Percentiles rank a stretch among this genome's conserved stretches.
These are phyloP conservation scores for Fusarium azukiicola DNA, from an alignment of 2,329 filamentous ascomycete genomes.

Conservation along the genomic window DNA sequence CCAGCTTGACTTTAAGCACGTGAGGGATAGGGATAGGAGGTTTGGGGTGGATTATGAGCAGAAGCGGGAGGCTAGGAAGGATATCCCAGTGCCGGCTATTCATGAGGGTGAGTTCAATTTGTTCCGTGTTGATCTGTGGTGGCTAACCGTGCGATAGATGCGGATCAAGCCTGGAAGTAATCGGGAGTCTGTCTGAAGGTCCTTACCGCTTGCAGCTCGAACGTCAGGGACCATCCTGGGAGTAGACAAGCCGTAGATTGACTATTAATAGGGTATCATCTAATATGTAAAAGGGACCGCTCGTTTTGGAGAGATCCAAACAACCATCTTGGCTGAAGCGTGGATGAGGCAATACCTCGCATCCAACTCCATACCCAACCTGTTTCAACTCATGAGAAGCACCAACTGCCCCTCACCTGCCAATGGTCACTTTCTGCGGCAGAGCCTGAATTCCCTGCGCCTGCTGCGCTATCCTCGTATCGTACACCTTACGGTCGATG, in stretches of 20 bases:
- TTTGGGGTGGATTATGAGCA: constrained; percentile 69
- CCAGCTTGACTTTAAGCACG: constrained; percentile 70
- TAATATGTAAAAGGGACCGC: constrained; percentile 18
- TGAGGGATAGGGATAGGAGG: constrained; percentile 68
- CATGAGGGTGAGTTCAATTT: constrained; percentile 62
- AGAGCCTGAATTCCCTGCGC: constrained; percentile 63
- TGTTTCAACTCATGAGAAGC: not conserved
- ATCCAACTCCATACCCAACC: not conserved
- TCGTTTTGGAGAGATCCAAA: not conserved
- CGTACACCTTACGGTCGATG: constrained; percentile 75
- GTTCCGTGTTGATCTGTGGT: rapidly evolving
- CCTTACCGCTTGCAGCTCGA: too few relatives aligned
- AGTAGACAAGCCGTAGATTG: constrained; percentile 8
- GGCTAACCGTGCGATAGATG: constrained; percentile 45
- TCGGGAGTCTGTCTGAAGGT: not conserved
- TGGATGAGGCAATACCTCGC: not conserved
- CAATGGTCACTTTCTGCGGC: constrained; percentile 62
- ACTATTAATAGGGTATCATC: constrained; percentile 42
- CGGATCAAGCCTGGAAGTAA: constrained; percentile 51
- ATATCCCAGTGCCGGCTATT: constrained; percentile 65
- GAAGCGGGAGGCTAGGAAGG: constrained; percentile 69
- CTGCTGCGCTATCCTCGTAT: constrained; percentile 70
- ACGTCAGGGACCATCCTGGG: not conserved
- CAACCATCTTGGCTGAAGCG: not conserved
- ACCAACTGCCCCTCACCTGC: constrained; percentile 50